Conservation (phyloP, 345 rosid genomes). For the Draba incana region DNA sequence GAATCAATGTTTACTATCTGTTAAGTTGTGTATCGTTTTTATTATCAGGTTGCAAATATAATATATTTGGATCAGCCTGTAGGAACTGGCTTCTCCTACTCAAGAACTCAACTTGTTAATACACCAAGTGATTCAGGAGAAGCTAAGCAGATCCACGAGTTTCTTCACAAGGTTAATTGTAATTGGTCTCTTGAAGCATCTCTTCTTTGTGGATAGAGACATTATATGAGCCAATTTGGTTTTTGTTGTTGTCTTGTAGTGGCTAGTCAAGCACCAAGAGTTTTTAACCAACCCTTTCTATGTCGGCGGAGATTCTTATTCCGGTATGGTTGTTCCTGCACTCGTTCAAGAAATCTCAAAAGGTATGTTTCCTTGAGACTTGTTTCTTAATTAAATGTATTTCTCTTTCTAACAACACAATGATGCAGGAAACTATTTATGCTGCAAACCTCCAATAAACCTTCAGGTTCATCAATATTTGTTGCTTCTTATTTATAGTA, state of each 20-base stretch:
- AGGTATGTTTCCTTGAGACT: constrained; percentile 17
- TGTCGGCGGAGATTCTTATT: constrained; percentile 67
- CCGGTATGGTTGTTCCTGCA: constrained; percentile 62
- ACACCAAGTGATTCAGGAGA: constrained; percentile 52
- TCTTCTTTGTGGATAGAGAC: neutral
- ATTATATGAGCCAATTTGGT: neutral
- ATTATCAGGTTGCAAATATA: constrained; percentile 57
- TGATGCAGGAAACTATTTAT: constrained; percentile 57
- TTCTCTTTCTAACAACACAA: neutral
- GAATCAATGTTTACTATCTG: too few relatives aligned
- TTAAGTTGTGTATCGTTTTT: constrained; percentile 27
- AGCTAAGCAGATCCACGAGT: constrained; percentile 48
- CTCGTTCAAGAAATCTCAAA: constrained; percentile 50
- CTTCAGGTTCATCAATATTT: constrained; percentile 51
- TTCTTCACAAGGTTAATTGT: constrained; percentile 51
- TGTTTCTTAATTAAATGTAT: neutral
- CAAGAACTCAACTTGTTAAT: constrained; percentile 43
- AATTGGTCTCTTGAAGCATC: too few relatives aligned
- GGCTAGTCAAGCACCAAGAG: constrained; percentile 61
- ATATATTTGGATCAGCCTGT: constrained; percentile 76
- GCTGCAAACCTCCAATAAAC: constrained; percentile 47
- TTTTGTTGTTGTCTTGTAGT: constrained; percentile 45
- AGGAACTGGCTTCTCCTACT: constrained; percentile 79
- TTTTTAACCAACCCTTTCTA: constrained; percentile 59
- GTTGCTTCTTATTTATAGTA: constrained; percentile 4